A percentile compares a stretch with the other conserved stretches of the same genome.
Evolutionary conservation across 306 rosid species (phyloP).

Genomic region (Casuarina glauca): DNA sequence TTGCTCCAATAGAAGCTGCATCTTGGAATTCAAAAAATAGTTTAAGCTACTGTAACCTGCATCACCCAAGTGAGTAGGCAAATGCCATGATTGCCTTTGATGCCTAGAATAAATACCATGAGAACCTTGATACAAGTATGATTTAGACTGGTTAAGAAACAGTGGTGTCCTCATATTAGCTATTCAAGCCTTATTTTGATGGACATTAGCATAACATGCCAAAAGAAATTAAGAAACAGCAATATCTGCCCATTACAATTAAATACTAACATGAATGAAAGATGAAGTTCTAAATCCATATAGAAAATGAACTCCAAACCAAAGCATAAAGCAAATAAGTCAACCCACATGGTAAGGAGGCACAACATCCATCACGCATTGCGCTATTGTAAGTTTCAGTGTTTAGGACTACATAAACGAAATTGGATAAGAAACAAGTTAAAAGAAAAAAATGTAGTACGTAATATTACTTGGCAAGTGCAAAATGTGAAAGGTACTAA

Average conservation of each 20-base stretch:
- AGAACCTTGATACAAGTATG: neutral
- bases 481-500: neutral
- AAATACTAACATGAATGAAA: neutral
- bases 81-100: neutral
- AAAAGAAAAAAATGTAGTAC: neutral
- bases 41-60: neutral
- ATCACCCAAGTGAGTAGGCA: neutral
- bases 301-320: neutral
- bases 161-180: neutral
- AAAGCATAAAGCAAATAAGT: neutral
- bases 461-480: neutral
- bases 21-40: neutral
- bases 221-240: slow-evolving; percentile 1
- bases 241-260: neutral
- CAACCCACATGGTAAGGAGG: neutral
- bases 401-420: neutral
- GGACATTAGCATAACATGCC: neutral
- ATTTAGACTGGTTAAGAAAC: neutral
- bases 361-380: neutral
- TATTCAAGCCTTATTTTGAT: neutral
- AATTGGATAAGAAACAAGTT: neutral
- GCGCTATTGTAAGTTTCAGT: neutral
- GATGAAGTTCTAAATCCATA: neutral
- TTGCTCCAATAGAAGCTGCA: neutral
- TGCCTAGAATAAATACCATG: neutral